Conservation (phyloP, 495 filamentous ascomycete species). For the Penicillium bialowiezense region DNA sequence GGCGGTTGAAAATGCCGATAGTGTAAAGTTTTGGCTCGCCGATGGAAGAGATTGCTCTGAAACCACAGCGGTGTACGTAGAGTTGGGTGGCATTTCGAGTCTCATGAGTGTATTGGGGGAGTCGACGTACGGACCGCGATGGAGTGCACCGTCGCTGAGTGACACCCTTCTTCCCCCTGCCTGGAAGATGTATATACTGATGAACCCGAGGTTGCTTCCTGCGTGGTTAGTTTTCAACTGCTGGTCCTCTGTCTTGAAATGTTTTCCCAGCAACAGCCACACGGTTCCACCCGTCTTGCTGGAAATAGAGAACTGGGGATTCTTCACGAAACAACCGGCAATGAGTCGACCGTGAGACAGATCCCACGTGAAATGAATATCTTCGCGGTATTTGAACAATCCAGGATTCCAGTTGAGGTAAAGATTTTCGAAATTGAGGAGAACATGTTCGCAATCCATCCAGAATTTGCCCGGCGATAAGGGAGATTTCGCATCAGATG, state of each 20-base stretch:
- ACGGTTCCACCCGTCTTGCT: slow-evolving; percentile 56
- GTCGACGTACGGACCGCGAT: slow-evolving; percentile 82
- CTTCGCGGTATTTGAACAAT: slow-evolving; percentile 75
- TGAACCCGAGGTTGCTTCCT: slow-evolving; percentile 63
- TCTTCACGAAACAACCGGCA: slow-evolving; percentile 64
- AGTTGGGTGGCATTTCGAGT: slow-evolving; percentile 57
- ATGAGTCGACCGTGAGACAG: slow-evolving; percentile 55
- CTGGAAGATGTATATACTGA: slow-evolving; percentile 78
- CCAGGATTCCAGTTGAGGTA: slow-evolving; percentile 97
- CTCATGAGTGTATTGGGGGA: slow-evolving; percentile 87
- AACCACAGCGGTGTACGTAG: slow-evolving; percentile 73
- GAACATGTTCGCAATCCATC: slow-evolving; percentile 81
- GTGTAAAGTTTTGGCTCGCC: slow-evolving; percentile 71
- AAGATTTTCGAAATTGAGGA: slow-evolving; percentile 88
- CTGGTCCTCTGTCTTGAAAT: slow-evolving; percentile 57
- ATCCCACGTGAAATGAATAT: slow-evolving; percentile 89
- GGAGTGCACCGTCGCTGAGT: slow-evolving; percentile 61
- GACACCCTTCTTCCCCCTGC: slow-evolving; percentile 71
- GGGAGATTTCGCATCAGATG: slow-evolving; percentile 10
- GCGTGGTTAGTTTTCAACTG: slow-evolving; percentile 15
- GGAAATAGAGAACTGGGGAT: slow-evolving; percentile 78
- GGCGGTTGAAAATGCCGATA: slow-evolving; percentile 70
- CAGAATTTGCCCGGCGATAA: slow-evolving; percentile 75
- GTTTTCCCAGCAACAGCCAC: slow-evolving; percentile 83
- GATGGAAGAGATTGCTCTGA: slow-evolving; percentile 73